phyloP scores from a whole-genome alignment of 2,329 filamentous ascomycete species.

The Talaromyces verruculosus region DNA sequence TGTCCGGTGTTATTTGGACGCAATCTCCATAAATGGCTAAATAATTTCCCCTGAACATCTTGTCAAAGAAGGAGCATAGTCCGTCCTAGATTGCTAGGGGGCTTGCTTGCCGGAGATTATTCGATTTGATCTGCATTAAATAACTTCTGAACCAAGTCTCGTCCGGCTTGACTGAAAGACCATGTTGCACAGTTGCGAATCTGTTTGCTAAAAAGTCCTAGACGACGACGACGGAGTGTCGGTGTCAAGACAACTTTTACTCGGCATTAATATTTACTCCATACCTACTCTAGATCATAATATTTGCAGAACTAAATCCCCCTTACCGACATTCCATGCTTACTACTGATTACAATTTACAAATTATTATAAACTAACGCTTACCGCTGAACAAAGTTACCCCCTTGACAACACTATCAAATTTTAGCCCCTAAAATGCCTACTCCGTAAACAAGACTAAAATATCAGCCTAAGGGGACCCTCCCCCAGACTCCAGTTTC shows the following conservation, averaged over 20 bases:
- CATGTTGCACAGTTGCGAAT: background rate
- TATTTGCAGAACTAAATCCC: too few species aligned
- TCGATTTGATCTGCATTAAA: conserved; percentile 8
- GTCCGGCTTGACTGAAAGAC: background rate
- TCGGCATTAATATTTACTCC: too few species aligned
- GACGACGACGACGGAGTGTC: background rate
- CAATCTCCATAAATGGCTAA: background rate
- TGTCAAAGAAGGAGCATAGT: background rate
- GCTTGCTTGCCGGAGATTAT: conserved; percentile 12
- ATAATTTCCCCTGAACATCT: conserved; percentile 3
- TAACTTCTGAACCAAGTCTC: background rate
- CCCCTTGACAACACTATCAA: conserved; percentile 1
- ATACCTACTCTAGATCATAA: too few species aligned
- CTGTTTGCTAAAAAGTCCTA: background rate
- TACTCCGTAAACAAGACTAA: background rate
- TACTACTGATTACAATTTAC: background rate
- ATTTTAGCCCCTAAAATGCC: background rate
- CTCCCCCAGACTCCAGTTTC: conserved; percentile 18
- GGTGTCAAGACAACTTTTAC: background rate
- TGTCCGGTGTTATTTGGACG: background rate
- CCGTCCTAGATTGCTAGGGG: background rate
- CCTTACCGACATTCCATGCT: conserved; percentile 13
- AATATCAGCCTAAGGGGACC: conserved; percentile 8
- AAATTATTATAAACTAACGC: too few species aligned
- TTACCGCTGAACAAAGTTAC: conserved; percentile 6